Conservation (phyloP, 169 alveolate species). For the Cryptosporidium andersoni region DNA sequence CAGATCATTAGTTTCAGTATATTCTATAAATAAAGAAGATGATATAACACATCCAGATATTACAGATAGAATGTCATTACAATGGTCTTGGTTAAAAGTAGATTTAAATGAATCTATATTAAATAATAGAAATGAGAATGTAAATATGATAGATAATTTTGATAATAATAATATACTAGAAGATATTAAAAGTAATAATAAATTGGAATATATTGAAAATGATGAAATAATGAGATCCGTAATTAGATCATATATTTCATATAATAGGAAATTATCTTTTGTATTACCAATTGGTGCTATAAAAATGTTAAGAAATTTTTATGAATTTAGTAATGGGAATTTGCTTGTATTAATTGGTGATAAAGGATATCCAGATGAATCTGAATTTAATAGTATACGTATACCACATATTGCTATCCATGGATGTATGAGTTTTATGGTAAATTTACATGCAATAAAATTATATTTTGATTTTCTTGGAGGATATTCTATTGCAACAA, state of each 20-base stretch:
- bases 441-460: slow-evolving; percentile 82
- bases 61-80: slow-evolving; percentile 61
- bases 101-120: not conserved
- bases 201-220: slow-evolving; percentile 14
- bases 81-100: slow-evolving; percentile 44
- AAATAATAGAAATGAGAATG: slow-evolving; percentile 1
- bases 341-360: slow-evolving; percentile 82
- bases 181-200: not conserved
- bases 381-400: slow-evolving; percentile 79
- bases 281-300: slow-evolving; percentile 83
- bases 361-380: slow-evolving; percentile 83
- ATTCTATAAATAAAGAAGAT: slow-evolving; percentile 37
- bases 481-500: slow-evolving; percentile 81
- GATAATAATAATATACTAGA: not conserved
- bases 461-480: slow-evolving; percentile 79
- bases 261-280: slow-evolving; percentile 77
- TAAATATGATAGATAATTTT: slow-evolving; percentile 3
- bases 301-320: slow-evolving; percentile 75
- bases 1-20: slow-evolving; percentile 52
- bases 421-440: slow-evolving; percentile 86
- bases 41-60: slow-evolving; percentile 57
- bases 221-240: slow-evolving; percentile 56
- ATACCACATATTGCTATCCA: slow-evolving; percentile 86
- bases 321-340: slow-evolving; percentile 75
- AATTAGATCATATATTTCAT: slow-evolving; percentile 73